A percentile compares a stretch with the other conserved stretches of the same genome.
These are phyloP conservation scores for Tardiomyces blankii DNA, from an alignment of 1,139 yeast species.

Conservation along the genomic window DNA sequence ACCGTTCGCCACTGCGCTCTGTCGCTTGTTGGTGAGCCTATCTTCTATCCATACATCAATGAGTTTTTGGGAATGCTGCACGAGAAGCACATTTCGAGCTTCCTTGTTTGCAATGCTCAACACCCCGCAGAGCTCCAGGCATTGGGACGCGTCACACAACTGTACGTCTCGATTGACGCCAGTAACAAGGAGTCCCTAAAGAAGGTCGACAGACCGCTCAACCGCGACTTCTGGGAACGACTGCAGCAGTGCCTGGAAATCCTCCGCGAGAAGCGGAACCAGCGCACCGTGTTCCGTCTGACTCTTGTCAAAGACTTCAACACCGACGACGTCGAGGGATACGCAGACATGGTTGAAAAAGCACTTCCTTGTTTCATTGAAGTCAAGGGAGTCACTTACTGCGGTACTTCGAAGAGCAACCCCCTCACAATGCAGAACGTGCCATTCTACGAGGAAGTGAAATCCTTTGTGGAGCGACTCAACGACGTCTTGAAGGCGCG, in stretches of 20 bases:
- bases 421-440: conserved; percentile 92
- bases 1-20: conserved; percentile 83
- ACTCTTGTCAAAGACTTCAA: conserved; percentile 90
- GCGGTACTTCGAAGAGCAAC: conserved; percentile 77
- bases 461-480: conserved; percentile 54
- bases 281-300: conserved; percentile 82
- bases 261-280: conserved; percentile 64
- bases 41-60: conserved; percentile 83
- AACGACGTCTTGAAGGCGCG: conserved; percentile 48
- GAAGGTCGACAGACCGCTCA: conserved; percentile 78
- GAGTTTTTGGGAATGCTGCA: conserved; percentile 75
- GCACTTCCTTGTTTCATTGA: conserved; percentile 86
- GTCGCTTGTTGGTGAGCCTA: conserved; percentile 89
- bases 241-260: conserved; percentile 72
- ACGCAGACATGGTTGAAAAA: conserved; percentile 76
- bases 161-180: conserved; percentile 89
- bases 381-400: conserved; percentile 89
- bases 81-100: conserved; percentile 66
- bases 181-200: conserved; percentile 72
- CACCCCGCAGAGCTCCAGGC: conserved; percentile 75
- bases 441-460: conserved; percentile 89
- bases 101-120: conserved; percentile 90
- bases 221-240: conserved; percentile 90
- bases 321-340: conserved; percentile 71
- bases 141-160: conserved; percentile 70